Conservation (phyloP, 352 stramenopile species). For the Pythium pyrilobum region DNA sequence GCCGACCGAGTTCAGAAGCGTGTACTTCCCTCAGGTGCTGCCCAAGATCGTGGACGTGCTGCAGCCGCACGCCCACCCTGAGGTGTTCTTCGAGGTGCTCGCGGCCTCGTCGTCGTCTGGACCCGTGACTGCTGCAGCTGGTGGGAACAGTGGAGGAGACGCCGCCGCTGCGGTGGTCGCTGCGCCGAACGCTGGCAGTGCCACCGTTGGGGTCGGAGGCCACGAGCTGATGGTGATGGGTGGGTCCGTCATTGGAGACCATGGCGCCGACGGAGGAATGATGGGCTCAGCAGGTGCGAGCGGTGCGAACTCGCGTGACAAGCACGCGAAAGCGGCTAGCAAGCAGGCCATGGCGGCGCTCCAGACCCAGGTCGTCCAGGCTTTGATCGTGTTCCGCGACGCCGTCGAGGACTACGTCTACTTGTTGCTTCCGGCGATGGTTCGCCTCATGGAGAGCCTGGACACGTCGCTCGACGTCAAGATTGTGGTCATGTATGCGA, state of each 20-base stretch:
- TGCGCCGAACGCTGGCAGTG: not conserved
- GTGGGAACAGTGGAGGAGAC: not conserved
- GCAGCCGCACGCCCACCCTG: conserved; percentile 60
- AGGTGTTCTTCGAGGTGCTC: conserved; percentile 30
- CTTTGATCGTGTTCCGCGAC: conserved; percentile 88
- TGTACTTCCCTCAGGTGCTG: conserved; percentile 87
- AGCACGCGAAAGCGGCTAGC: conserved; percentile 13
- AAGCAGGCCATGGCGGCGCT: conserved; percentile 33
- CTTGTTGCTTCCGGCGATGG: conserved; percentile 90
- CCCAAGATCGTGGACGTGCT: conserved; percentile 87
- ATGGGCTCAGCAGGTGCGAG: not conserved
- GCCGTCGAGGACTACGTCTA: conserved; percentile 94
- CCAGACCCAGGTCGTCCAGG: conserved; percentile 82
- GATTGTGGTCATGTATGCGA: conserved; percentile 62
- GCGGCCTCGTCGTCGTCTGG: conserved; percentile 10
- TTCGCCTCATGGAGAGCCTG: conserved; percentile 91
- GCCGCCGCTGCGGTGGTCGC: conserved; percentile 1
- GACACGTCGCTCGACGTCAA: conserved; percentile 81
- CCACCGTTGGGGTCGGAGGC: not conserved
- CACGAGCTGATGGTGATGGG: conserved; percentile 17
- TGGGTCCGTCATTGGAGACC: conserved; percentile 6
- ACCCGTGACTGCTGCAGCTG: not conserved
- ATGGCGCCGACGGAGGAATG: not conserved
- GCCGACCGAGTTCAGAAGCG: conserved; percentile 67
- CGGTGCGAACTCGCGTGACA: conserved; percentile 5